These are phyloP conservation scores for Saprolegnia parasitica DNA, from an alignment of 352 stramenopile genomes.

Conservation along the genomic window DNA sequence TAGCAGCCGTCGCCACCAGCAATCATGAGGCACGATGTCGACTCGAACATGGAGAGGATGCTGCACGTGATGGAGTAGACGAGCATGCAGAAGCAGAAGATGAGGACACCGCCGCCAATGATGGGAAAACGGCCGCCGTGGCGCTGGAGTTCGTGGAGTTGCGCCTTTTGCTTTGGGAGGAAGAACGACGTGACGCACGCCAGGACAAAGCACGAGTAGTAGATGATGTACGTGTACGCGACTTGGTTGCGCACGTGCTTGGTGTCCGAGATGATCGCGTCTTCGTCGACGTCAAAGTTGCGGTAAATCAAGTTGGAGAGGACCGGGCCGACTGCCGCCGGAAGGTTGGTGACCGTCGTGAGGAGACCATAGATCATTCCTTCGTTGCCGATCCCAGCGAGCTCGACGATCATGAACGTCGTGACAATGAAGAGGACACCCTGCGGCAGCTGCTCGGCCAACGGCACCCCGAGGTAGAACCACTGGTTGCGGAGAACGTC, in stretches of 20 bases:
- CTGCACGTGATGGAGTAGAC: slow-evolving; percentile 54
- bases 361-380: slow-evolving; percentile 38
- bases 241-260: slow-evolving; percentile 34
- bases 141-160: slow-evolving; percentile 31
- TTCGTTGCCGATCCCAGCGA: slow-evolving; percentile 38
- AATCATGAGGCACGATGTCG: slow-evolving; percentile 51
- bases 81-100: slow-evolving; percentile 33
- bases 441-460: slow-evolving; percentile 45
- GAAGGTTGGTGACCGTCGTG: slow-evolving; percentile 35
- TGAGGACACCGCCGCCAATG: slow-evolving; percentile 26
- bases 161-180: slow-evolving; percentile 37
- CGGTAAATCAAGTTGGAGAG: slow-evolving; percentile 44
- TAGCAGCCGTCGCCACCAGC: slow-evolving; percentile 52
- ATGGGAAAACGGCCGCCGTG: slow-evolving; percentile 21
- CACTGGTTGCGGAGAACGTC: slow-evolving; percentile 46
- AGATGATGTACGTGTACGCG: slow-evolving; percentile 36
- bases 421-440: slow-evolving; percentile 34
- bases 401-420: slow-evolving; percentile 37
- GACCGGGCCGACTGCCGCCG: slow-evolving; percentile 33
- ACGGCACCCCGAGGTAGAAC: slow-evolving; percentile 46
- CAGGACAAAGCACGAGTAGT: slow-evolving; percentile 41
- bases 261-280: slow-evolving; percentile 33
- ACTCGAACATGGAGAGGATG: slow-evolving; percentile 50
- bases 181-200: slow-evolving; percentile 41
- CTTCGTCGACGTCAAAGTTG: slow-evolving; percentile 36